These are phyloP conservation scores for Phytophthora chlamydospora DNA, from an alignment of 352 stramenopile genomes.

Conservation along the genomic window DNA sequence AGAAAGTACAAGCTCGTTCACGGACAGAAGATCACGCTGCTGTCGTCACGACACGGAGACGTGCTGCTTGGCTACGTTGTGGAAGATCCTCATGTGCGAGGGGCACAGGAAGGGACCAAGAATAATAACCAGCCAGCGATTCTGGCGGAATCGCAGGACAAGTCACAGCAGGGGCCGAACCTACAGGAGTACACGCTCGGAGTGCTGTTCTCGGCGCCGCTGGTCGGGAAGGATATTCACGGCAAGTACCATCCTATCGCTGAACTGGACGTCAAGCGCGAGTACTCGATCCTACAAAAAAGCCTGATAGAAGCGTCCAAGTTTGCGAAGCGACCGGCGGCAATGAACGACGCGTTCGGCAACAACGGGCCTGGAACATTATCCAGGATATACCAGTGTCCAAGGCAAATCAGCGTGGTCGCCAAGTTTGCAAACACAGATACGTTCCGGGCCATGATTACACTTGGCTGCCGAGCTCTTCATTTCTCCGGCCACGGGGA, in stretches of 20 bases:
- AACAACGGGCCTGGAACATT: constrained; percentile 20
- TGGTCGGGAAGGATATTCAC: constrained; percentile 92
- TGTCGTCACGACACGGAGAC: constrained; percentile 64
- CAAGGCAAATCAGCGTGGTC: constrained; percentile 89
- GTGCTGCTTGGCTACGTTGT: constrained; percentile 76
- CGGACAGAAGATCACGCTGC: constrained; percentile 73
- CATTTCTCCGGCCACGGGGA: constrained; percentile 97
- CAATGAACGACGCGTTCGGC: constrained; percentile 15
- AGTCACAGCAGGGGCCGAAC: constrained; percentile 60
- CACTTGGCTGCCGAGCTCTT: constrained; percentile 90
- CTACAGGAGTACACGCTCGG: constrained; percentile 86
- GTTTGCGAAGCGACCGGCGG: constrained; percentile 51
- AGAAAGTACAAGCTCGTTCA: constrained; percentile 58
- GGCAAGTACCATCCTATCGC: constrained; percentile 92
- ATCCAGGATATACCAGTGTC: constrained; percentile 60
- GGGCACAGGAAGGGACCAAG: constrained; percentile 34
- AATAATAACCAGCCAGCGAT: constrained; percentile 7
- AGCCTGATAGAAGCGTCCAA: constrained; percentile 77
- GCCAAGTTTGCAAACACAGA: constrained; percentile 95
- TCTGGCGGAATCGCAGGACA: constrained; percentile 48
- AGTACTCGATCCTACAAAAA: constrained; percentile 83
- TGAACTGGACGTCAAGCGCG: constrained; percentile 79
- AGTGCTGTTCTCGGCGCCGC: constrained; percentile 94
- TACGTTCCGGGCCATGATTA: constrained; percentile 92
- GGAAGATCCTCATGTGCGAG: constrained; percentile 73